Conservation (phyloP, 2,329 filamentous ascomycete genomes). For the Sporothrix luriei region DNA sequence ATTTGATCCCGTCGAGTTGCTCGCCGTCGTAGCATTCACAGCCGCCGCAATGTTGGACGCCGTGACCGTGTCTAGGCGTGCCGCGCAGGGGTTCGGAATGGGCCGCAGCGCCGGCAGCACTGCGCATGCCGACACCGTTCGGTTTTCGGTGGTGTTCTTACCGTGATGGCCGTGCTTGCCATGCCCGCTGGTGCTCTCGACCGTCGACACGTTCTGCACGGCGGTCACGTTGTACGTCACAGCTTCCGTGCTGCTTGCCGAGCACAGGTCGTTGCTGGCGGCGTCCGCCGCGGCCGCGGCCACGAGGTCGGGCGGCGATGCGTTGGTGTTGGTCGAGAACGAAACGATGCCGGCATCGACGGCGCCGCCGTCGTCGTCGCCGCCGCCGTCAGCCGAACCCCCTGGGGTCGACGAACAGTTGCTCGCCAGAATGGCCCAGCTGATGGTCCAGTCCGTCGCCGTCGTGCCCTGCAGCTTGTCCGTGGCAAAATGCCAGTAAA, state of each 20-base stretch:
- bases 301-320: background rate
- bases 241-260: background rate
- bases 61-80: background rate
- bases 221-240: background rate
- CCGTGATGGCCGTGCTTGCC: background rate
- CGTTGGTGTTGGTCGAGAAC: background rate
- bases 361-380: background rate
- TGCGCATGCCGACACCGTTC: background rate
- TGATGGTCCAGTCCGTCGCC: conserved; percentile 13
- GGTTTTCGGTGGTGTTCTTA: background rate
- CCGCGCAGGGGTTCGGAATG: background rate
- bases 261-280: background rate
- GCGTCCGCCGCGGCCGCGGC: background rate
- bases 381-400: background rate
- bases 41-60: conserved; percentile 10
- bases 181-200: background rate
- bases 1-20: background rate
- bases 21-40: background rate
- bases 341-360: background rate
- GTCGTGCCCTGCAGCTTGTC: conserved; percentile 13
- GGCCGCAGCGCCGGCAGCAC: background rate
- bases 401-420: background rate
- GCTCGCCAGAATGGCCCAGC: background rate
- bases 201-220: background rate
- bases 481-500: conserved; percentile 14